phyloP scores from a whole-genome alignment of 1,284 basidiomycete species.

The Quambalaria eucalypti region DNA sequence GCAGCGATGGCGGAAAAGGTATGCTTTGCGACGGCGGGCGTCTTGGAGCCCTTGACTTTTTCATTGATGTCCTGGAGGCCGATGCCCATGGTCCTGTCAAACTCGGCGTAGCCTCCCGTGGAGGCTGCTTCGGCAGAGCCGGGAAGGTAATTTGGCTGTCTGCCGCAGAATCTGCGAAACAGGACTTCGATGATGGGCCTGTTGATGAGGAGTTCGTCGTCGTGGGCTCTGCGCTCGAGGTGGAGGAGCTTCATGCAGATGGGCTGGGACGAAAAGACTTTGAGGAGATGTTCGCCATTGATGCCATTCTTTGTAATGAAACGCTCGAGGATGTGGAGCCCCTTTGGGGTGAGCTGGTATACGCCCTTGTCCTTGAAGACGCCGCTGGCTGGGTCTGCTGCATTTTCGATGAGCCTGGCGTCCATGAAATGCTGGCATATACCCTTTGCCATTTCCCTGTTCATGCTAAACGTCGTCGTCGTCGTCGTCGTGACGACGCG shows the following conservation, averaged over 20 bases:
- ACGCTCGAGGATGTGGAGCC: constrained; percentile 92
- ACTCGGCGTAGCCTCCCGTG: constrained; percentile 6
- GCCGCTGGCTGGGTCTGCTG: constrained; percentile 73
- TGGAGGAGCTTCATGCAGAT: constrained; percentile 97
- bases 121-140: background rate
- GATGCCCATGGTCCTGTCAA: constrained; percentile 52
- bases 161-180: constrained; percentile 89
- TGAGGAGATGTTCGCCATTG: constrained; percentile 74
- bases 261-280: constrained; percentile 81
- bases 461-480: constrained; percentile 99
- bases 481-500: constrained; percentile 97
- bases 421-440: constrained; percentile 99
- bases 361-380: constrained; percentile 96
- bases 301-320: constrained; percentile 99
- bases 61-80: constrained; percentile 58
- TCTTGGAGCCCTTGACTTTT: constrained; percentile 56
- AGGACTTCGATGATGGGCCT: constrained; percentile 86
- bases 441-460: constrained; percentile 95
- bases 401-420: constrained; percentile 91
- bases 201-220: constrained; percentile 93
- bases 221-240: constrained; percentile 78
- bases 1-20: constrained; percentile 79
- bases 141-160: constrained; percentile 19
- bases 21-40: constrained; percentile 55
- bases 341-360: constrained; percentile 91